phyloP scores from a whole-genome alignment of 805 yeast species.

The Candida sithepensis region DNA sequence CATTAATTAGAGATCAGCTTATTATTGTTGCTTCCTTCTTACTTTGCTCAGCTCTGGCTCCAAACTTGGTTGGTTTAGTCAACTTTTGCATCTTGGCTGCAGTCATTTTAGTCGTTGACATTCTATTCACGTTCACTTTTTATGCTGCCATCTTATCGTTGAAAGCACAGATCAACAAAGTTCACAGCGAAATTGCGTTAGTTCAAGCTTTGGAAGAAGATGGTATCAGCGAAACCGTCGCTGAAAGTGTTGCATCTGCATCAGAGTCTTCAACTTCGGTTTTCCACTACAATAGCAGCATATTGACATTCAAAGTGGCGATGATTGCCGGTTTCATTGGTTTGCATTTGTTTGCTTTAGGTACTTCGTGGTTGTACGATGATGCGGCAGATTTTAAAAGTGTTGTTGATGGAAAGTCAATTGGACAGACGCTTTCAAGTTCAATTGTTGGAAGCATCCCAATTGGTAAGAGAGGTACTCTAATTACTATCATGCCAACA shows the following conservation, averaged over 20 bases:
- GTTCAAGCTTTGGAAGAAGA: constrained; percentile 87
- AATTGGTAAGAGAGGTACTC: constrained; percentile 39
- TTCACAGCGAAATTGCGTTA: constrained; percentile 75
- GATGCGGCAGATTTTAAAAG: constrained; percentile 33
- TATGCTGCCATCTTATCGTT: constrained; percentile 79
- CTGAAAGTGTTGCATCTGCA: constrained; percentile 58
- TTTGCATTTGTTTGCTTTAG: constrained; percentile 64
- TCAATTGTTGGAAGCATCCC: constrained; percentile 41
- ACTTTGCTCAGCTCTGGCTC: constrained; percentile 62
- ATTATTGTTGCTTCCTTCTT: constrained; percentile 69
- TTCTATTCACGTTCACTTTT: constrained; percentile 72
- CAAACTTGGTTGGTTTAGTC: constrained; percentile 65
- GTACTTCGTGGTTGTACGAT: constrained; percentile 66
- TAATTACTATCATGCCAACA: constrained; percentile 57
- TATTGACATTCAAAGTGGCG: constrained; percentile 56
- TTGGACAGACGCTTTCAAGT: constrained; percentile 34
- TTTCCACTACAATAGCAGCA: constrained; percentile 37
- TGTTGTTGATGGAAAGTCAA: constrained; percentile 13
- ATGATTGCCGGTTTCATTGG: constrained; percentile 57
- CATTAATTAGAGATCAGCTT: constrained; percentile 70
- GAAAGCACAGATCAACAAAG: constrained; percentile 83
- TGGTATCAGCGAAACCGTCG: constrained; percentile 74
- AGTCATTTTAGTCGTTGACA: constrained; percentile 66
- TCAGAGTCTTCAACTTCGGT: constrained; percentile 25
- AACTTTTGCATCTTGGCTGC: constrained; percentile 78